Conservation (phyloP, 2,329 filamentous ascomycete genomes). For the Monosporascus sp. region DNA sequence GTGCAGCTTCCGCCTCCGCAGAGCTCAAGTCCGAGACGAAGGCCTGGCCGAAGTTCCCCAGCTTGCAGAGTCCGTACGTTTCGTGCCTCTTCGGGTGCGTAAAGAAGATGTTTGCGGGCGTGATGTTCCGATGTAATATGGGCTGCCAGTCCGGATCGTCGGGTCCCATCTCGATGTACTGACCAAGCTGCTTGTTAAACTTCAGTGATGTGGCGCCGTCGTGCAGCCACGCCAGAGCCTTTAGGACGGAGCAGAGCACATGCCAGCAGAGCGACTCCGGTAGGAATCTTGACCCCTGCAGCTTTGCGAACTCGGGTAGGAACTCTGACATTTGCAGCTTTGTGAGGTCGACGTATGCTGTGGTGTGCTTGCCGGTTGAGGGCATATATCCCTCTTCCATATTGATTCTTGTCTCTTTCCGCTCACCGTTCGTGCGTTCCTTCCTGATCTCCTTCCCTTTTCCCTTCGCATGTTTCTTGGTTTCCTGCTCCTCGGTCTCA, state of each 20-base stretch:
- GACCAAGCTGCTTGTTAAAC: constrained; percentile 6
- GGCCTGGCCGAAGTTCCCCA: constrained; percentile 43
- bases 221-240: constrained; percentile 49
- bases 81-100: constrained; percentile 42
- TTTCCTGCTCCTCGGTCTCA: constrained; percentile 14
- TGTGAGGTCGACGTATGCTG: no score
- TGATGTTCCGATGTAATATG: constrained; percentile 45
- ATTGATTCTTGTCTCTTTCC: neutral
- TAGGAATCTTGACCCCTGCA: constrained; percentile 27
- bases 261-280: constrained; percentile 54
- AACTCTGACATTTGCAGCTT: no score
- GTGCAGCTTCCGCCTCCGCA: neutral
- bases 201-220: constrained; percentile 34
- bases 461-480: constrained; percentile 9
- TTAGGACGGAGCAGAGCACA: constrained; percentile 42
- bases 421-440: neutral
- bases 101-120: constrained; percentile 45
- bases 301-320: neutral
- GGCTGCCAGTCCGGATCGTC: constrained; percentile 43
- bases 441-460: neutral
- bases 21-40: constrained; percentile 34
- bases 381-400: no score
- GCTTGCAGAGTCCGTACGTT: constrained; percentile 49
- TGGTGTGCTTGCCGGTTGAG: no score
- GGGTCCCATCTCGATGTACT: constrained; percentile 3